Base-by-base conservation (phyloP, 2,329 filamentous ascomycete species). In the Anthostomella pinea region DNA sequence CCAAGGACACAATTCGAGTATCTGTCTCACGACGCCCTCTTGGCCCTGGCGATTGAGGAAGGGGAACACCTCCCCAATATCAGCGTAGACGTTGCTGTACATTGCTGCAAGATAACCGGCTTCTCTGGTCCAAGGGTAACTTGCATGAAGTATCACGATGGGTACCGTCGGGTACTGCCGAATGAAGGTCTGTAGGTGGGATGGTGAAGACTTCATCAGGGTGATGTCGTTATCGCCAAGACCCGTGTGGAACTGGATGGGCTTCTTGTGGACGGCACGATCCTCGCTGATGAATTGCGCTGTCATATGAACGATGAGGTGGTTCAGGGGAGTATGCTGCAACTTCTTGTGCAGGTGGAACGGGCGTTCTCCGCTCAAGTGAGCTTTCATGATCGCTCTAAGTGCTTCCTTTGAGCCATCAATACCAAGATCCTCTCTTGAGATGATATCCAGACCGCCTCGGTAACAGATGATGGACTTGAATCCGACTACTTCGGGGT, bases 381-480 rank as follows among this genome's bases (percentile, higher is more conserved):
- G 63, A 20, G 55, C 47, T 17, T 46, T 36, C 7, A 64, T 22
- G 8, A 75, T 64, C 1, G 48, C 35, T 10, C 45, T 35, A 18
- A 75, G 68, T 2, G 63, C 64, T 16, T 64, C 55, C 8, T 66
- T 51, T 0, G 65, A 62, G 0, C 52, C 66, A 2, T 68, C 65
- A 1, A 69, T 58, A 35, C 72, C 64, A 6, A 70, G 56, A n/a
- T 53, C 46, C 7, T 21, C 13, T 4, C 3, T 15, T 2, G 47
- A 45, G 0, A 73, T 64, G 11, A 91, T 68, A 24, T 77, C 75
- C 5, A 90, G 68, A 0, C 87, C 87, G 0, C 81, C 86, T 10
- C 87, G 75, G 58, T 93, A 93, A 63, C 87, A 91, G 37, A 94
- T 78, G 31, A 90, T 79, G 1, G 81, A 86, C 60, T 94, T 93